These are phyloP conservation scores for Exophiala bonariae DNA, from an alignment of 2,329 filamentous ascomycete genomes.

Conservation along the genomic window DNA sequence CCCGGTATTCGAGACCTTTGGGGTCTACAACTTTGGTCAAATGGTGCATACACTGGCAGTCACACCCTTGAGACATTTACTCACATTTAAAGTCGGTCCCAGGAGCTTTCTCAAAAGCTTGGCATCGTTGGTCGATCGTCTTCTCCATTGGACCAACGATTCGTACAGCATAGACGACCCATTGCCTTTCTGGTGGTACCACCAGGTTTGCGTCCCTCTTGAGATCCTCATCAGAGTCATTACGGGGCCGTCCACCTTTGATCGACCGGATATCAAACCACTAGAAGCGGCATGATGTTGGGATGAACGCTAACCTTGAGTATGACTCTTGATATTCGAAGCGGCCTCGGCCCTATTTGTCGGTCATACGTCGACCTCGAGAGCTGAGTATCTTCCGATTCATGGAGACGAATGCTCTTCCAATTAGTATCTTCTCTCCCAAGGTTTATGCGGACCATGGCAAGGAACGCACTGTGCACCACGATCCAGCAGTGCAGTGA, in stretches of 20 bases:
- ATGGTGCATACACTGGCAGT: slow-evolving; percentile 58
- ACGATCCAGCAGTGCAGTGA: too few species aligned
- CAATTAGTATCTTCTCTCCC: too few species aligned
- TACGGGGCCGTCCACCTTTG: background rate
- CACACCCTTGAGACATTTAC: slow-evolving; percentile 44
- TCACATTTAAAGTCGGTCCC: slow-evolving; percentile 26
- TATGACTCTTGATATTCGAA: too few species aligned
- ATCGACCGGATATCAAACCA: too few species aligned
- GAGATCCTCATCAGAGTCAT: slow-evolving; percentile 5
- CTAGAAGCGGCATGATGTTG: too few species aligned
- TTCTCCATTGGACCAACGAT: slow-evolving; percentile 50
- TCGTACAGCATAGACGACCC: slow-evolving; percentile 52
- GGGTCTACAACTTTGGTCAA: slow-evolving; percentile 65
- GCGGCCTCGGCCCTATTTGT: too few species aligned
- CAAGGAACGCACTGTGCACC: too few species aligned
- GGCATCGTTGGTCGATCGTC: slow-evolving; percentile 40
- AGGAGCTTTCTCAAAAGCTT: slow-evolving; percentile 24
- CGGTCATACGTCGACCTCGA: too few species aligned
- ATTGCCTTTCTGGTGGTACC: slow-evolving; percentile 35
- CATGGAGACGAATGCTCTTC: too few species aligned
- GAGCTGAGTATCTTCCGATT: too few species aligned
- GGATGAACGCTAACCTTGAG: too few species aligned
- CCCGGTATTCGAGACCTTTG: slow-evolving; percentile 19
- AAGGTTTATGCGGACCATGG: too few species aligned
- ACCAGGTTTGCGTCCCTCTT: slow-evolving; percentile 19